Evolutionary conservation across 176 grass and related monocot species (phyloP).

Genomic region (Carex littledalei): DNA sequence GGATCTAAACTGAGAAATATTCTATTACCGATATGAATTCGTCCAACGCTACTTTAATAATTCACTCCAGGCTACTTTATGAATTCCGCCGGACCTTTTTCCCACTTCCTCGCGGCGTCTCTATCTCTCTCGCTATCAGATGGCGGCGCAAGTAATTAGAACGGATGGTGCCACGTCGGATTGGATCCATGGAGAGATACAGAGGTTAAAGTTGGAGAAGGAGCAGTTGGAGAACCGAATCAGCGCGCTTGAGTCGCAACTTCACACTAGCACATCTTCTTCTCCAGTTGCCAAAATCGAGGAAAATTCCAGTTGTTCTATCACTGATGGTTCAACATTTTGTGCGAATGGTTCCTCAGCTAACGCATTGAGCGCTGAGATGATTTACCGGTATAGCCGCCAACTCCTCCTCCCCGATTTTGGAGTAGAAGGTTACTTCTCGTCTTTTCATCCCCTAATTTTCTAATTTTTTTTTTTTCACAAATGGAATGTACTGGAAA

Average conservation of each 20-base stretch:
- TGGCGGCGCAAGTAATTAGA: constrained; percentile 1
- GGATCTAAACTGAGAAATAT: too few species aligned
- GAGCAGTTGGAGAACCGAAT: constrained; percentile 54
- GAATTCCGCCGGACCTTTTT: not conserved
- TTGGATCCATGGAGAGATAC: constrained; percentile 33
- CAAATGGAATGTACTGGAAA: not conserved
- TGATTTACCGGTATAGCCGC: constrained; percentile 82
- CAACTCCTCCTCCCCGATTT: constrained; percentile 89
- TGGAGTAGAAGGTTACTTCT: constrained; percentile 54
- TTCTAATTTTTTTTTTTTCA: not conserved
- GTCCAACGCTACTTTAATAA: too few species aligned
- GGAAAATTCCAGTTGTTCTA: constrained; percentile 3
- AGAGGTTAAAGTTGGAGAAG: constrained; percentile 44
- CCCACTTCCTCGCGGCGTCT: not conserved
- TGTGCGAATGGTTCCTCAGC: not conserved
- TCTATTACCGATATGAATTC: too few species aligned
- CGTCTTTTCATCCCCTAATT: not conserved
- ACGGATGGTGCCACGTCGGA: not conserved
- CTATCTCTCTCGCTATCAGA: not conserved
- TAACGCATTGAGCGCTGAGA: constrained; percentile 35
- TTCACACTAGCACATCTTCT: not conserved
- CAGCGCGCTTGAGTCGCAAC: constrained; percentile 47
- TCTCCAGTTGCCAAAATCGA: not conserved
- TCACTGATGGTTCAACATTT: not conserved
- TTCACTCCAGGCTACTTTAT: too few species aligned